A percentile compares a stretch with the other conserved stretches of the same genome.
phyloP scores from a whole-genome alignment of 2,329 filamentous ascomycete species.

The Sclerotinia glacialis region DNA sequence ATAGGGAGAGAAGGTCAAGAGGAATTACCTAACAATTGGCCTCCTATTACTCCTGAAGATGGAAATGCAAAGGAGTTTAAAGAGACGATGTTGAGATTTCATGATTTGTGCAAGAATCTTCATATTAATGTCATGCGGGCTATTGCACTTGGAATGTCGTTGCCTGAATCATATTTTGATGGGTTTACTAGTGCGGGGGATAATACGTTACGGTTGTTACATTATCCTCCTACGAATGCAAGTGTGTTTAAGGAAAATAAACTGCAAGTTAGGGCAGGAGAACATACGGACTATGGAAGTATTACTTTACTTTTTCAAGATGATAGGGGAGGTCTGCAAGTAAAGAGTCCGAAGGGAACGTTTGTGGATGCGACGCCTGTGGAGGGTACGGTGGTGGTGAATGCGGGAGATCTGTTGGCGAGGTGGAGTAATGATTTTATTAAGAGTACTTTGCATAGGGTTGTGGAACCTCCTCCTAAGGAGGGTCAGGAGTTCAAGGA shows the following conservation, averaged over 20 bases:
- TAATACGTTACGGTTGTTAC: conserved; percentile 59
- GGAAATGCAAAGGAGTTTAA: conserved; percentile 61
- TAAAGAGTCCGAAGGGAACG: conserved; percentile 66
- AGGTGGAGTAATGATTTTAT: conserved; percentile 91
- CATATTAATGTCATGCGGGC: conserved; percentile 80
- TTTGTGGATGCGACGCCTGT: conserved; percentile 86
- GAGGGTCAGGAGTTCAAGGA: conserved; percentile 23
- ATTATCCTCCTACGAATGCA: conserved; percentile 53
- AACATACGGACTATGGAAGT: conserved; percentile 53
- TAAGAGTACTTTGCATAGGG: conserved; percentile 84
- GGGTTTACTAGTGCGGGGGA: conserved; percentile 63
- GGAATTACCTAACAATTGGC: conserved; percentile 76
- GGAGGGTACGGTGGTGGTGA: conserved; percentile 77
- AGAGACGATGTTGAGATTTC: conserved; percentile 71
- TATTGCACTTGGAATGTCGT: conserved; percentile 76
- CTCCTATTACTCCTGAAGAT: conserved; percentile 45
- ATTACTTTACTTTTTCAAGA: conserved; percentile 56
- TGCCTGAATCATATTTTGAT: conserved; percentile 74
- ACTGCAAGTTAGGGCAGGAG: conserved; percentile 48
- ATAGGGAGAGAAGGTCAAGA: conserved; percentile 60
- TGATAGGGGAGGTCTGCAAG: conserved; percentile 50
- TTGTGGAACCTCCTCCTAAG: conserved; percentile 73
- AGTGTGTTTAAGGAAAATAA: conserved; percentile 51
- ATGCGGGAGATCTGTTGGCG: conserved; percentile 81
- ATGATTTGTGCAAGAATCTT: conserved; percentile 67